Evolutionary conservation across 352 stramenopile genomes (phyloP).

Genomic region (Pythium grandisporangium): DNA sequence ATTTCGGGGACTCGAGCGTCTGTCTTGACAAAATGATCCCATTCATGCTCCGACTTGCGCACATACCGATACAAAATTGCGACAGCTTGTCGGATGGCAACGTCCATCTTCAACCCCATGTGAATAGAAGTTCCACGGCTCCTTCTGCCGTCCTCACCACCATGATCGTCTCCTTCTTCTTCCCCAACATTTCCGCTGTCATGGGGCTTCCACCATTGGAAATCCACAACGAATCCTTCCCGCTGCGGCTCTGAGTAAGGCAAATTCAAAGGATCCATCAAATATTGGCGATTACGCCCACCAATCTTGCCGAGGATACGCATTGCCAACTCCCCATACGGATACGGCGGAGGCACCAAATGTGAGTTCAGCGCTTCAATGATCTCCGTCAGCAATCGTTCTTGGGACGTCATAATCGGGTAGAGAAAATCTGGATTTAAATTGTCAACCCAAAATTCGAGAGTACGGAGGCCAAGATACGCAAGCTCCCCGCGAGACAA

Average conservation of each 20-base stretch:
- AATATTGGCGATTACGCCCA: constrained; percentile 86
- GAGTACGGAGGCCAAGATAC: constrained; percentile 91
- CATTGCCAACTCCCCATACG: constrained; percentile 93
- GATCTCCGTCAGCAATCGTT: constrained; percentile 88
- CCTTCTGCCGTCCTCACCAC: constrained; percentile 3
- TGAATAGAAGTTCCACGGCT: too few species aligned
- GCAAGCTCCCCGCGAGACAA: constrained; percentile 92
- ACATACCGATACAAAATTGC: constrained; percentile 55
- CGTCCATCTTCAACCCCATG: constrained; percentile 43
- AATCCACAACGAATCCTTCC: constrained; percentile 33
- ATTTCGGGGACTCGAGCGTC: constrained; percentile 49
- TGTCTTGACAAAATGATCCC: constrained; percentile 39
- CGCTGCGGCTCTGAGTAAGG: constrained; percentile 35
- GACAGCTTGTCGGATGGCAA: constrained; percentile 29
- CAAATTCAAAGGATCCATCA: constrained; percentile 77
- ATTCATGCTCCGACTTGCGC: constrained; percentile 35
- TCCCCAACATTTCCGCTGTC: too few species aligned
- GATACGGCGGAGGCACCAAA: constrained; percentile 94
- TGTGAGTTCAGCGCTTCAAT: constrained; percentile 95
- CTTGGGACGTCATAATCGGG: constrained; percentile 88
- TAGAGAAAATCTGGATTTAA: constrained; percentile 97
- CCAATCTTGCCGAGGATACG: constrained; percentile 97
- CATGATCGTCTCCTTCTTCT: constrained; percentile 10
- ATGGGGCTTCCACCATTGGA: too few species aligned
- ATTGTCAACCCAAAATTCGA: constrained; percentile 99